phyloP scores from a whole-genome alignment of 257 asterid species.

The Phtheirospermum japonicum region DNA sequence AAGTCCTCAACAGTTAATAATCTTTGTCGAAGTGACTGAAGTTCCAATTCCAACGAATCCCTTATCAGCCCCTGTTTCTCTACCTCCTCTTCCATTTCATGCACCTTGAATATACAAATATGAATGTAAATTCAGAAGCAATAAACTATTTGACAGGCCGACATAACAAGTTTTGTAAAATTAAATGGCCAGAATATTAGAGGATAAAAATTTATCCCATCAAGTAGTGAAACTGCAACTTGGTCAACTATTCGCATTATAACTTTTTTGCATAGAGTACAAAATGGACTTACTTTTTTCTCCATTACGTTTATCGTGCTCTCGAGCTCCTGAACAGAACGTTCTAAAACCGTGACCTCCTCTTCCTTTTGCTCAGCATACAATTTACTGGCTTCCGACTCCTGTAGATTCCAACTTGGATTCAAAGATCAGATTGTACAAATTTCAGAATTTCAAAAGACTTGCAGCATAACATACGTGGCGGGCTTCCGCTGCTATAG shows the following conservation, averaged over 20 bases:
- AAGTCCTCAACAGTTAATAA: conserved; percentile 61
- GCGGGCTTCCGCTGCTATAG: conserved; percentile 66
- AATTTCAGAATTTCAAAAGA: conserved; percentile 24
- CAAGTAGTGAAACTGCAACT: conserved; percentile 22
- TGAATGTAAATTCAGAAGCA: conserved; percentile 17
- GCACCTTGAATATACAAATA: conserved; percentile 46
- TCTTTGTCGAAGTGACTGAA: conserved; percentile 65
- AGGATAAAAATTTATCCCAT: conserved; percentile 7
- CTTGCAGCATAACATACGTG: conserved; percentile 48
- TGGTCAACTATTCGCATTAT: conserved; percentile 1
- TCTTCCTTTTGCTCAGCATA: conserved; percentile 91
- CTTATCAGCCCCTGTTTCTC: conserved; percentile 53
- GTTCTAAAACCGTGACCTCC: conserved; percentile 83
- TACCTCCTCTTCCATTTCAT: conserved; percentile 78
- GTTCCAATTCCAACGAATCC: conserved; percentile 62
- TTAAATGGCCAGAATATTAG: conserved; percentile 1
- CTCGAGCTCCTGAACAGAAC: conserved; percentile 87
- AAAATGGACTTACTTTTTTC: conserved; percentile 54
- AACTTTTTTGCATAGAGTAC: conserved; percentile 1
- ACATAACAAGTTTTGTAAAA: not conserved
- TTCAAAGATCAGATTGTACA: conserved; percentile 29
- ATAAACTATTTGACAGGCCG: conserved; percentile 20
- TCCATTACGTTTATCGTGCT: conserved; percentile 81
- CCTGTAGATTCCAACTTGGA: conserved; percentile 41
- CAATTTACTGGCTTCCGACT: conserved; percentile 63